phyloP scores from a whole-genome alignment of 305 asterid genomes.

The Solanum hybrid region DNA sequence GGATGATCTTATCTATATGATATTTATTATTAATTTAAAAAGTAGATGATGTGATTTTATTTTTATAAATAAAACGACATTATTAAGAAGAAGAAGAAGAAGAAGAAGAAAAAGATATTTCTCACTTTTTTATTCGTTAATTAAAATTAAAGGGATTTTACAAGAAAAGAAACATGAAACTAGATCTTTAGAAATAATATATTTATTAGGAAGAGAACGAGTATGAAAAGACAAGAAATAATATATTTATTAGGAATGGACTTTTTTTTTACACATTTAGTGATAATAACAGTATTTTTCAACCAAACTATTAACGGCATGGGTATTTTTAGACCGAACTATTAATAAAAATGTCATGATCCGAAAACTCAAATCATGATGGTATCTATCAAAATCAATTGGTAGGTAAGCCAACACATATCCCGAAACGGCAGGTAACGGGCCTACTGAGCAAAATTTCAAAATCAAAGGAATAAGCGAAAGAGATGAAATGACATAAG shows the following conservation, averaged over 20 bases:
- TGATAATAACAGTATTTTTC: too few relatives aligned
- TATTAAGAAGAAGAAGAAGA: not conserved
- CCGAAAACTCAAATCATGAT: not conserved
- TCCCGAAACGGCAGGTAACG: not conserved
- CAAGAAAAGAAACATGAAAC: not conserved
- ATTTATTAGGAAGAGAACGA: not conserved
- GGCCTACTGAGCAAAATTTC: not conserved
- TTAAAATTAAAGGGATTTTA: not conserved
- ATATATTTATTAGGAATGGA: not conserved
- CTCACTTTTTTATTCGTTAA: not conserved
- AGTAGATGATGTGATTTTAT: not conserved
- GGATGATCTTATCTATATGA: not conserved
- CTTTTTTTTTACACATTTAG: not conserved
- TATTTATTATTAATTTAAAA: too few relatives aligned
- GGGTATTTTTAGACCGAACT: not conserved
- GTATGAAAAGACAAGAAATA: not conserved
- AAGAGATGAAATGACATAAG: not conserved
- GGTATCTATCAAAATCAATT: not conserved
- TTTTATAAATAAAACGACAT: too few relatives aligned
- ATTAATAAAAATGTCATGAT: not conserved
- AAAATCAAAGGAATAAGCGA: not conserved
- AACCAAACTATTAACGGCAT: not conserved
- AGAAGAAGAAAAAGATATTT: too few relatives aligned
- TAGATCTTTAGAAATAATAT: not conserved
- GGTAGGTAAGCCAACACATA: not conserved